Conservation (phyloP, 768 basidiomycete species). For the Leccinum disarticulatum region DNA sequence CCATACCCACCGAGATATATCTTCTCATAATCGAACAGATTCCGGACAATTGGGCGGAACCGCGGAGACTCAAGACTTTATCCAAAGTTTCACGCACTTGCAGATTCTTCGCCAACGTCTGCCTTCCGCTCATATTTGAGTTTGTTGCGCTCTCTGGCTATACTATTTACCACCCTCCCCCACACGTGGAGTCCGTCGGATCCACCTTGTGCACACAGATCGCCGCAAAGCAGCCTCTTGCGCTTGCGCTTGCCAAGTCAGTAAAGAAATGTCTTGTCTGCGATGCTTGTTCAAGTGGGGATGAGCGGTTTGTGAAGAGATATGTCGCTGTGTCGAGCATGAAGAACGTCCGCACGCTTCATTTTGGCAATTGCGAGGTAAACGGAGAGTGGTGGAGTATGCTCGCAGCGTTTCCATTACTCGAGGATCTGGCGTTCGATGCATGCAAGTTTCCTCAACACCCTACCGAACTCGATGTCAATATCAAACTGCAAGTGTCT, state of each 20-base stretch:
- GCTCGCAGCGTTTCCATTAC: not conserved
- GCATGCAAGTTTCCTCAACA: not conserved
- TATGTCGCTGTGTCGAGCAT: not conserved
- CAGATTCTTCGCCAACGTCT: not conserved
- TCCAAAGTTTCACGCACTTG: too few species aligned
- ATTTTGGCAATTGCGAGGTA: not conserved
- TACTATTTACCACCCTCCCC: not conserved
- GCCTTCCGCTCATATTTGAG: not conserved
- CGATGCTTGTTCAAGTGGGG: too few species aligned
- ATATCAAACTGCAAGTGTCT: not conserved
- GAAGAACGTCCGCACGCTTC: not conserved
- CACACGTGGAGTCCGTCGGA: not conserved
- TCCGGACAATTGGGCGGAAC: too few species aligned
- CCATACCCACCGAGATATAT: too few species aligned
- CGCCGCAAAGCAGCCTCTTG: not conserved
- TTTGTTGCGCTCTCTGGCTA: not conserved
- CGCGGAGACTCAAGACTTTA: too few species aligned
- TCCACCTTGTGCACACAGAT: not conserved
- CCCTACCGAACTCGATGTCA: not conserved
- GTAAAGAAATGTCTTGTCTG: not conserved
- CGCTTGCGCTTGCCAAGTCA: not conserved
- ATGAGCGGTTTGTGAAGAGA: not conserved
- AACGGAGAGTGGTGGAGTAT: not conserved
- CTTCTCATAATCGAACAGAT: too few species aligned
- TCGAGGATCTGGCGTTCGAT: not conserved